phyloP scores from a whole-genome alignment of 495 filamentous ascomycete species.

The Penicillium subrubescens region DNA sequence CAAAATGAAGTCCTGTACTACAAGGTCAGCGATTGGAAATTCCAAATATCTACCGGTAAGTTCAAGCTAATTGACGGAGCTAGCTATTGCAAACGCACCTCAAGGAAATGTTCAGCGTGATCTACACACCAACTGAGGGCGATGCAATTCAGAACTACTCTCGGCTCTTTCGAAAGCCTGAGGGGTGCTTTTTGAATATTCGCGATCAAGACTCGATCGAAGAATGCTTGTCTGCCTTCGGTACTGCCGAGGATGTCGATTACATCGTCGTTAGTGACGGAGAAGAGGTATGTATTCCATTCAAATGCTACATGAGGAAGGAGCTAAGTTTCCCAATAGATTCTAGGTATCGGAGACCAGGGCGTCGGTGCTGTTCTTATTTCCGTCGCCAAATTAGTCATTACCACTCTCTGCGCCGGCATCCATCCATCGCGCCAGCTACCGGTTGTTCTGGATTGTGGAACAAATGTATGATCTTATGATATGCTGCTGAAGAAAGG shows the following conservation, averaged over 20 bases:
- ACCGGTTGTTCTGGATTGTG: conserved; percentile 85
- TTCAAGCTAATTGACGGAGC: not conserved
- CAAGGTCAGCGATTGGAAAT: conserved; percentile 15
- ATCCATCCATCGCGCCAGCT: conserved; percentile 79
- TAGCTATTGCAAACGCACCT: conserved; percentile 66
- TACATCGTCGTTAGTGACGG: conserved; percentile 88
- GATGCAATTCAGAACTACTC: conserved; percentile 91
- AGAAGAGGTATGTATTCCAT: conserved; percentile 51
- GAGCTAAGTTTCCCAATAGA: conserved; percentile 50
- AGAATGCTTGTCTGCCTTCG: conserved; percentile 67
- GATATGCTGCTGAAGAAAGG: not conserved
- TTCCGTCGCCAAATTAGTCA: conserved; percentile 76
- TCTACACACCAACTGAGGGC: conserved; percentile 90
- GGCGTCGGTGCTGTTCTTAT: conserved; percentile 89
- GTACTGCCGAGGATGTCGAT: conserved; percentile 72
- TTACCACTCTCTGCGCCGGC: conserved; percentile 83
- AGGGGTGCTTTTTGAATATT: conserved; percentile 67
- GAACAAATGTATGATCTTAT: conserved; percentile 61
- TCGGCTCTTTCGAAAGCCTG: conserved; percentile 71
- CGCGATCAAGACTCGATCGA: conserved; percentile 56
- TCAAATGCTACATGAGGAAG: not conserved
- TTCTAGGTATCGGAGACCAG: conserved; percentile 89
- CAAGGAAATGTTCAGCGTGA: conserved; percentile 85
- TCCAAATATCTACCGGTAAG: not conserved
- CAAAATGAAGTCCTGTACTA: conserved; percentile 63